Base-by-base conservation (phyloP, 169 alveolate species). In the Babesia bigemina region DNA sequence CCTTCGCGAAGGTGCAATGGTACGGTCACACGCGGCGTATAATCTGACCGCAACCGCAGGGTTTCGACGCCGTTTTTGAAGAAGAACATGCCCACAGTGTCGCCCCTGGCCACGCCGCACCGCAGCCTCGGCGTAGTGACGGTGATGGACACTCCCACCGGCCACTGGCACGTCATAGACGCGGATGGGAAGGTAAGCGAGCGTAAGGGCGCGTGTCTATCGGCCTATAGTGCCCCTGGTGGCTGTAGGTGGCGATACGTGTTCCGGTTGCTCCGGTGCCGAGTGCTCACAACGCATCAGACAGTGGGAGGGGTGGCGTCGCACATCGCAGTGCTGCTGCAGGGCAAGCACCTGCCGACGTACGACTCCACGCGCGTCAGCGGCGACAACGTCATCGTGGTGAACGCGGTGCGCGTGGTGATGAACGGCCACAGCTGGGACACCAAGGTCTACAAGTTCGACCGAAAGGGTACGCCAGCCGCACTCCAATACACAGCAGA, bases 381-480 rank as follows among this genome's bases (percentile, higher is more conserved):
- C 70, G 94, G 97, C 29, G 96, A 94, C 69, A 90, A 91, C 75
- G 96, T 94, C n/a, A 93, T 94, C 21, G 94, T 93, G 10, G 97
- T 94, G 17, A 94, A 94, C 58, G 97, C 97, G 10, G 91, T 94
- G 29, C 94, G 91, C 59, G 87, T 91, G 13, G 75, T 67, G 47
- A 89, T 94, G 86, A 84, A 91, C 57, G 97, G 97, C 17, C 97
- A 92, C 67, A 84, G 95, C 12, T 94, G 97, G 97, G 97, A 94
- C 71, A 94, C 97, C 33, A 94, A 94, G 84, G 87, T 92, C 49
- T 94, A 94, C 85, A 89, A 87, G 58, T 92, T 93, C 56, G 88
- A 83, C 63, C 86, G 97, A 29, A 91, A 91, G 60, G 89, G 97
- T 88, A 61, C 0, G 90, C 45, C 14, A 58, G 14, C 6, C 11